Conservation (phyloP, 2,329 filamentous ascomycete species). For the Penicillium sclerotiorum region DNA sequence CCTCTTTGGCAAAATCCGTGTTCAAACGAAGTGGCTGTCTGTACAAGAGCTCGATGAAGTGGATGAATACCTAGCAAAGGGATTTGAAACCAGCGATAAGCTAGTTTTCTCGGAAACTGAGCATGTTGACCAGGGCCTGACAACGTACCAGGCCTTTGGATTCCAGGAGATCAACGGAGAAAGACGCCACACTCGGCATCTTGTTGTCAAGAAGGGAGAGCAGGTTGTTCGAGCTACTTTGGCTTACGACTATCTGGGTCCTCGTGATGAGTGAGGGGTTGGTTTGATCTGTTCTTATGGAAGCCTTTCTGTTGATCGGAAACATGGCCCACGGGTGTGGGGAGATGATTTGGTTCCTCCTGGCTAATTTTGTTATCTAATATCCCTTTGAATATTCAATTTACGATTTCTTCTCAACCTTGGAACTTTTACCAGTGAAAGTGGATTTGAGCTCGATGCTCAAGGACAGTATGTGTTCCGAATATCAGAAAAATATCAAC, state of each 20-base stretch:
- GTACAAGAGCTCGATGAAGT: neutral
- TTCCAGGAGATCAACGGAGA: neutral
- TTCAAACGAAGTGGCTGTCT: neutral
- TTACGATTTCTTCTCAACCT: no score
- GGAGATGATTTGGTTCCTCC: no score
- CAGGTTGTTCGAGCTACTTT: neutral
- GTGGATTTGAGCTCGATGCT: no score
- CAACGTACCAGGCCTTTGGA: neutral
- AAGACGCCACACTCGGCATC: neutral
- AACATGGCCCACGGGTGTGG: no score
- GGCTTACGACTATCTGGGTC: neutral
- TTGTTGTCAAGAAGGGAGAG: conserved; percentile 1
- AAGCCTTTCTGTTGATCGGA: no score
- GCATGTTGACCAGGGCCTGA: neutral
- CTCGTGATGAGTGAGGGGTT: neutral
- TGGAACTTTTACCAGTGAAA: no score
- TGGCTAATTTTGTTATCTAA: no score
- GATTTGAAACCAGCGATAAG: neutral
- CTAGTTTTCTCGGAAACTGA: neutral
- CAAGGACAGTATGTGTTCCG: no score
- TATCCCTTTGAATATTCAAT: no score
- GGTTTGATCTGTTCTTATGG: no score
- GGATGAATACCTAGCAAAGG: neutral
- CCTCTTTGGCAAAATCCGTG: neutral
- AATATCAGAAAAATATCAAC: no score